Evolutionary conservation across 2,329 filamentous ascomycete species (phyloP), one percentile per base, ranked within the genome.

Genomic region (Simplicillium sp.): DNA sequence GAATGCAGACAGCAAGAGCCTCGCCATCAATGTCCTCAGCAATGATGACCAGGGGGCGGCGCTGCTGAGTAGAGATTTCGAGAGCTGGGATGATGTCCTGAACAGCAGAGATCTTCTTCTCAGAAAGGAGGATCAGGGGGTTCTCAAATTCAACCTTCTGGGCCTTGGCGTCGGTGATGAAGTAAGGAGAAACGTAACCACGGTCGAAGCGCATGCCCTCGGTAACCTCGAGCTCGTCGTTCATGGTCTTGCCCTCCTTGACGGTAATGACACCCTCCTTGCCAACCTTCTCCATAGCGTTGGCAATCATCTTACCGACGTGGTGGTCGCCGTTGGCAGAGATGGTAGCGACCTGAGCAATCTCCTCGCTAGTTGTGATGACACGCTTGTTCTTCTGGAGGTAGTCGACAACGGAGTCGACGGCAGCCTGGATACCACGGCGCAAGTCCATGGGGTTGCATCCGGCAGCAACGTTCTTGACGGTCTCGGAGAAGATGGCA

Each of bases 201-300:
- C 92, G 90, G 79, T 98, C 92, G 72, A 98, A 98, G 67, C 92
- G 88, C 92, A 98, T 98, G 64, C 92, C 92, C 82, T 98, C 92
- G 45, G 92, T 98, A 47, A 98, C 82, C 73, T 98, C 92, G 42
- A 98, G 84, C 80, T 98, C 92, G 55, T 98, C 92, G 57, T 86
- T 81, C 61, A 94, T 83, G 46, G 92, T 97, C 84, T 97, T 98
- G 64, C 92, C 92, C 77, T 98, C 92, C 84, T 98, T 98, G 61
- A 97, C 90, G 44, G 92, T 98, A 66, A 98, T 98, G 60, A 98
- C 92, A 75, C 92, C 92, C 75, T 98, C 92, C 80, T 98, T 98
- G 68, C 92, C 92, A 49, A 98, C 92, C 79, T 94, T 95, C 79
- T 98, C 92, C 92, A 98, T 98, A 54, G 92, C 92, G 62, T 82